Base-by-base conservation (phyloP, 108 stramenopile genomes). In the Hondaea fermentalgiana region DNA sequence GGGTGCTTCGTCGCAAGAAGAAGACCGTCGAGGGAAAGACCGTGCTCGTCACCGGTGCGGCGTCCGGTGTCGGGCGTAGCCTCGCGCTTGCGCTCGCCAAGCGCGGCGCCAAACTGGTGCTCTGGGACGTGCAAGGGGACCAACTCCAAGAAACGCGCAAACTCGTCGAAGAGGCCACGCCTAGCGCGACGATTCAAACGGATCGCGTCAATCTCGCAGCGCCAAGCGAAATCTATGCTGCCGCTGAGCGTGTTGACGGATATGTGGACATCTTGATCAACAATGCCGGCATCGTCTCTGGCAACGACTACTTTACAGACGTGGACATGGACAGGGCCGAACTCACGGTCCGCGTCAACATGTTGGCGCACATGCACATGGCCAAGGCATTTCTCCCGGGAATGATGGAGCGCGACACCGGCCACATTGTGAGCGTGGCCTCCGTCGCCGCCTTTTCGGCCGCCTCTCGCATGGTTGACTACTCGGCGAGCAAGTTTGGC, bases 251-350 rank as follows among this genome's bases (percentile, higher is more conserved):
- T 12, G 49, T 83, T 12, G 17, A 47, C 10, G 51, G 51, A 6
- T 0, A 83, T 12, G 59, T 89, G 19, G 57, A 42, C 8, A 43
- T 90, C 44, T 45, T 92, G 49, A 58, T 92, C 35, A 92, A 92
- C 90, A 92, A 92, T 59, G 92, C 92, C 4, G 92, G 92, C 0
- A 59, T 92, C 47, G 92, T 92, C 44, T 58, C 88, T 0, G 92
- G 92, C 72, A 92, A 92, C 90, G 21, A 25, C n/a, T 59, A 90
- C 42, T 72, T 92, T 29, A 53, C 51, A 6, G 92, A 92, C 14
- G 60, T 28, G 17, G 57, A 59, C 35, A 58, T 88, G 19, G 72
- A 16, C 21, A 5, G 21, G 51, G 57, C 64, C 17, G 29, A 47
- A 43, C 72, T 55, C 49, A 91, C 90, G 17, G 72, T 92, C 44